Evolutionary conservation across 2,329 filamentous ascomycete genomes (phyloP), one percentile per base, ranked within the genome.

Genomic region (Byssochlamys sp.): DNA sequence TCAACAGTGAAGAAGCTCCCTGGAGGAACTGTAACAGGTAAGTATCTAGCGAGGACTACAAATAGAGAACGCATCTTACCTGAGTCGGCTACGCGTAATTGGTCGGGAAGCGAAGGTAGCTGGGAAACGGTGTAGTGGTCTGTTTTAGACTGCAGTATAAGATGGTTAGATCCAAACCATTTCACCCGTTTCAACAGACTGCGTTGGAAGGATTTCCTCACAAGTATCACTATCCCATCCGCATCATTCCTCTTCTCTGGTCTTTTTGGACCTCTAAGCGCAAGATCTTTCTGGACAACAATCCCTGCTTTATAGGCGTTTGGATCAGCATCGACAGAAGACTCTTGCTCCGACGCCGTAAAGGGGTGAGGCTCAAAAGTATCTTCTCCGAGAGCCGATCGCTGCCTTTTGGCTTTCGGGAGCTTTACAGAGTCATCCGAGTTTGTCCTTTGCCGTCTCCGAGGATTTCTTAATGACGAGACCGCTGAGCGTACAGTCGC

Each of bases 91-190:
- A 82, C 76, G 62, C 86, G 84, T 61, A 96, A 82, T 67, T 85
- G 84, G 66, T 91, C 86, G 53, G 92, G 91, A 26, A 95, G 81
- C 57, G 88, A 86, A 58, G 89, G 89, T 31, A 96, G 81, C 72
- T 91, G 91, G 73, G 88, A 89, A 61, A 95, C 89, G 50, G 83
- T 87, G 71, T 94, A 96, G 62, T 89, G 89, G 69, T 86, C 85
- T 67, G 89, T 96, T 68, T 85, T 90, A 45, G 89, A 90, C 88
- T 95, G 60, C 25, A 55, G 31, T 19, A n/a, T 28, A 48, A n/a
- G 48, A 54, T 19, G 28, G 33, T 14, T 55, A 52, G 51, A 24
- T 53, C 31, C 28, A 4, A 53, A 52, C 48, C 5, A 52, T 39
- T 2, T 4, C 7, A 45, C 4, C 5, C 1, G 39, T 19, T 53